Evolutionary conservation across 108 stramenopile species (phyloP).

Genomic region (Hondaea fermentalgiana): DNA sequence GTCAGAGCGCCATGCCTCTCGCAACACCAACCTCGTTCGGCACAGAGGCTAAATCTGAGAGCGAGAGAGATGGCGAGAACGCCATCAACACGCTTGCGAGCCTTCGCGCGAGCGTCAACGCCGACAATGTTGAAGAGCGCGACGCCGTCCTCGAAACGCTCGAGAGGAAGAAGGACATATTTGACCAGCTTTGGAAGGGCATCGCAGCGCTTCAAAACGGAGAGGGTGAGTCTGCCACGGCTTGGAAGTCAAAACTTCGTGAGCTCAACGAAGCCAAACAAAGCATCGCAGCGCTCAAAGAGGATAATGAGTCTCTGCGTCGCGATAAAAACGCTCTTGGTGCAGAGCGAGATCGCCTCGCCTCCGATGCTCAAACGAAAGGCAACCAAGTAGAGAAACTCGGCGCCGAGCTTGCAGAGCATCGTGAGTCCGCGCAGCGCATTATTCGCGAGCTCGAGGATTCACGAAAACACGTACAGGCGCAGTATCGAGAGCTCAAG

Average conservation of each 20-base stretch:
- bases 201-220: not conserved
- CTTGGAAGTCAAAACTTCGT: not conserved
- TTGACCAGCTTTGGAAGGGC: constrained; percentile 9
- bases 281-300: not conserved
- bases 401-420: not conserved
- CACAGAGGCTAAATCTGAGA: no score
- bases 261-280: not conserved
- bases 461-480: not conserved
- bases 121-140: not conserved
- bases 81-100: no score
- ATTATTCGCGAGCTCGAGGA: not conserved
- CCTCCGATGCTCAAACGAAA: not conserved
- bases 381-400: not conserved
- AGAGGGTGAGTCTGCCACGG: not conserved
- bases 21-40: no score
- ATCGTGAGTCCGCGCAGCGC: not conserved
- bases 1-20: no score
- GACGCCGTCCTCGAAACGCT: not conserved
- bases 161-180: not conserved
- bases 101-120: not conserved
- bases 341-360: not conserved
- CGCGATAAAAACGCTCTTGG: not conserved
- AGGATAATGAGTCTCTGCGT: not conserved
- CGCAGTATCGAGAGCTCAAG: not conserved
- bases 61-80: no score